These are phyloP conservation scores for Starmera dryadoides DNA, from an alignment of 805 yeast genomes.

Conservation along the genomic window DNA sequence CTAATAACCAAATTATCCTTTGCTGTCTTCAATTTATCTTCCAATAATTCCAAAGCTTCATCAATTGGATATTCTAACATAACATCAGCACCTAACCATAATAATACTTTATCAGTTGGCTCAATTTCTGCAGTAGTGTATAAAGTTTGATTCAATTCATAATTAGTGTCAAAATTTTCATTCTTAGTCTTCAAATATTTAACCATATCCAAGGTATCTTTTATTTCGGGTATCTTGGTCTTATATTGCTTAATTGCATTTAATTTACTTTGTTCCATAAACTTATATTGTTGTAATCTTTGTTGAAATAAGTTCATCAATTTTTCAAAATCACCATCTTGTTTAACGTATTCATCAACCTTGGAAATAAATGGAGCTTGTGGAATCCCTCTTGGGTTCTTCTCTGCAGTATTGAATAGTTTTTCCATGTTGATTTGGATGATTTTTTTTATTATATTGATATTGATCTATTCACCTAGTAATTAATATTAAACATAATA, in stretches of 20 bases:
- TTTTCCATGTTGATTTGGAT: not conserved
- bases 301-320: slow-evolving; percentile 76
- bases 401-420: slow-evolving; percentile 2
- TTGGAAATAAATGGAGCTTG: slow-evolving; percentile 89
- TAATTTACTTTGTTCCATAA: slow-evolving; percentile 50
- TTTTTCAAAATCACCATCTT: slow-evolving; percentile 61
- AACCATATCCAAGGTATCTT: slow-evolving; percentile 75
- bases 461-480: too few species aligned
- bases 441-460: too few species aligned
- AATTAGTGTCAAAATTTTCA: slow-evolving; percentile 59
- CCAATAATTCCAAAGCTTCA: slow-evolving; percentile 74
- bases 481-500: too few species aligned
- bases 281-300: slow-evolving; percentile 81
- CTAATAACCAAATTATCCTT: slow-evolving; percentile 50
- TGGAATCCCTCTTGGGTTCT: slow-evolving; percentile 92
- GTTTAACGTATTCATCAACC: slow-evolving; percentile 67
- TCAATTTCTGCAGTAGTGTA: slow-evolving; percentile 76
- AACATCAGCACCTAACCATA: slow-evolving; percentile 98
- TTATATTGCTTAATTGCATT: slow-evolving; percentile 38
- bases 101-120: slow-evolving; percentile 57
- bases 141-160: slow-evolving; percentile 88
- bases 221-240: slow-evolving; percentile 84
- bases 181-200: slow-evolving; percentile 46
- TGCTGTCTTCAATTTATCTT: slow-evolving; percentile 56
- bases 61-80: slow-evolving; percentile 91